Conservation (phyloP, 2,329 filamentous ascomycete species). For the Aspergillus puulaauensis region DNA sequence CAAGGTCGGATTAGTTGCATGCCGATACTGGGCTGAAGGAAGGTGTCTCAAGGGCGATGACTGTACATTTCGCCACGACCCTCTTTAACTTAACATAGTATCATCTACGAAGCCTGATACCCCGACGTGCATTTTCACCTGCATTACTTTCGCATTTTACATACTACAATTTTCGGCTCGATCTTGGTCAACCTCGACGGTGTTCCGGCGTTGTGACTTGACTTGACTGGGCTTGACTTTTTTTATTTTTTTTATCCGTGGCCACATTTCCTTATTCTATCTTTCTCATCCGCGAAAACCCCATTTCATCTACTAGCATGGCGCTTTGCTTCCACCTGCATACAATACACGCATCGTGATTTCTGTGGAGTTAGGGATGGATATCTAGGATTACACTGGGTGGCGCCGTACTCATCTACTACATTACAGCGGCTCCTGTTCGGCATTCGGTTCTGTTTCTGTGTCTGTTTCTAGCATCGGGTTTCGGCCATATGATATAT, state of each 20-base stretch:
- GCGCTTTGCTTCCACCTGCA: not conserved
- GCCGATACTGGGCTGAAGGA: slow-evolving; percentile 55
- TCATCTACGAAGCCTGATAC: slow-evolving; percentile 15
- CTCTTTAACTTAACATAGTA: slow-evolving; percentile 13
- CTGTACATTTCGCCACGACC: slow-evolving; percentile 52
- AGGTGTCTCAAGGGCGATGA: slow-evolving; percentile 54
- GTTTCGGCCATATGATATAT: not conserved
- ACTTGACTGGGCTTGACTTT: not conserved
- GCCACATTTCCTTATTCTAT: not conserved
- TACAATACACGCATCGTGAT: not conserved
- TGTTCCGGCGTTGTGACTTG: slow-evolving; percentile 10
- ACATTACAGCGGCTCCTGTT: not conserved
- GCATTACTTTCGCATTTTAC: slow-evolving; percentile 7
- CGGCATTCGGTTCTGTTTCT: not conserved
- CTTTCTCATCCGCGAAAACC: not conserved
- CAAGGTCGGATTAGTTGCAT: slow-evolving; percentile 47
- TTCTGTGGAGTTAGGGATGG: slow-evolving; percentile 1
- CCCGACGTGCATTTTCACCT: slow-evolving; percentile 5
- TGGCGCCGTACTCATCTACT: not conserved
- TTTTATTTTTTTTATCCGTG: not conserved
- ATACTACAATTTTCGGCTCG: not conserved
- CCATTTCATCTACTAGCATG: not conserved
- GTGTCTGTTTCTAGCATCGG: slow-evolving; percentile 8
- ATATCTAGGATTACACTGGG: slow-evolving; percentile 1
- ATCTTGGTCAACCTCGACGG: not conserved